Evolutionary conservation across 1,284 basidiomycete species (phyloP), one percentile per base, ranked within the genome.

Genomic region (Sparassis latifolia): DNA sequence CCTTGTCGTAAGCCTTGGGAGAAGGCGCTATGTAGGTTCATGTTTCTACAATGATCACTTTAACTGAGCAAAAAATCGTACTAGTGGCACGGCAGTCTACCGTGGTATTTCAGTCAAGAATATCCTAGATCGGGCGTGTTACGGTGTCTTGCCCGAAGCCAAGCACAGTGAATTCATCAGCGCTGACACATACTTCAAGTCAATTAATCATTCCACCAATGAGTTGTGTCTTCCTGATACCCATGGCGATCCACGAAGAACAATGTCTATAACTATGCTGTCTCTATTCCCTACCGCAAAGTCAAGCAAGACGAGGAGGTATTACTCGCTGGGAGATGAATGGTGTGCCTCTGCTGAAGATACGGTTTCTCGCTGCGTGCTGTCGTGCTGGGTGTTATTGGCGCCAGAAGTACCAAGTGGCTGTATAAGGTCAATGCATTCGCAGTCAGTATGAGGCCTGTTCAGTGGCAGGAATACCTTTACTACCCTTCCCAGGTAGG

Each of bases 271-370:
- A 79, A 79, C 59, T 79, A 80, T 53, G 77, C 77, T 5, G 77
- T 79, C 12, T 79, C 77, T 5, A 75, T 76, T 2, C 77, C 78
- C 0, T 75, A 64, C 59, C 73, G 77, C 54, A 80, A 80, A 55
- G 76, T 78, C 29, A 68, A 70, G 10, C 61, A 63, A 45, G 70
- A 66, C 57, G 76, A 80, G 51, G 77, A 80, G 54, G 78, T 80
- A 2, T 59, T 82, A 7, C 71, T 82, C 40, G 78, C 78, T 79
- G 75, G 72, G 76, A 79, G 64, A 80, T 80, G 78, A 82, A 82
- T 55, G 78, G 74, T 3, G 62, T 73, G 53, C 73, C 74, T 1
- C 68, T 83, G 20, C 74, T 77, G 5, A 75, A 75, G 58, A 74
- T 75, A 82, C 49, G 79, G 80, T n/a, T 71, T 63, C 28, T 80